Evolutionary conservation across 805 yeast genomes (phyloP), one percentile per base, ranked within the genome.

Genomic region (Pichia paraexigua): DNA sequence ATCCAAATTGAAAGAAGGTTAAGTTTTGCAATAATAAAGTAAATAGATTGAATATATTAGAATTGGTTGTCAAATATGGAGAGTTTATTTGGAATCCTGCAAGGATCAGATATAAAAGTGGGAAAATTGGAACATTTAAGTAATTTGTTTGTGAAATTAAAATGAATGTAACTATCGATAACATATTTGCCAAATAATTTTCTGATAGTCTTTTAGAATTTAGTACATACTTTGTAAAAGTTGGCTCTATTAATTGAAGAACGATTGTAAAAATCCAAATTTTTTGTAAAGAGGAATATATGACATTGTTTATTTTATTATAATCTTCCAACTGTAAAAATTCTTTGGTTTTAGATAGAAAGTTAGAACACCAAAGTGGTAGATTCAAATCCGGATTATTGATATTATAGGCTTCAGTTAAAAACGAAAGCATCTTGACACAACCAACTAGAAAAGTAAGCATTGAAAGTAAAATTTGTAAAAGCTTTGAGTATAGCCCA

Each of bases 1-100:
- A 88, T 0, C 98, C 98, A 64, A 85, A 75, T 21, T 87, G 87
- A 70, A 87, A 94, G 63, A 92, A 94, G 0, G 90, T 70, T 42
- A 89, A 71, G 58, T 88, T 83, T 63, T 89, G 95, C 46, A 89
- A 57, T 22, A 85, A 64, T 3, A 89, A 56, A 2, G 70, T 68
- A 52, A 76, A 66, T 4, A 72, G 43, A 0, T 67, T 51, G 5
- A 62, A 48, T 5, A 53, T 50, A 54, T 53, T 64, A 20, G 58
- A 45, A 45, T 35, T 45, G 42, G 40, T 46, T 2, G 52, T 37
- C 18, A 60, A 20, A 32, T 53, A 15, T 18, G 55, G 53, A 15
- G 55, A 41, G 18, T 60, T 48, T 7, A 17, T 55, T 18, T 37
- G 44, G 41, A 65, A 55, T 0, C 60, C 51, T 3, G 56, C 12